Evolutionary conservation across 352 stramenopile genomes (phyloP).

Genomic region (Globisporangium spiculum): DNA sequence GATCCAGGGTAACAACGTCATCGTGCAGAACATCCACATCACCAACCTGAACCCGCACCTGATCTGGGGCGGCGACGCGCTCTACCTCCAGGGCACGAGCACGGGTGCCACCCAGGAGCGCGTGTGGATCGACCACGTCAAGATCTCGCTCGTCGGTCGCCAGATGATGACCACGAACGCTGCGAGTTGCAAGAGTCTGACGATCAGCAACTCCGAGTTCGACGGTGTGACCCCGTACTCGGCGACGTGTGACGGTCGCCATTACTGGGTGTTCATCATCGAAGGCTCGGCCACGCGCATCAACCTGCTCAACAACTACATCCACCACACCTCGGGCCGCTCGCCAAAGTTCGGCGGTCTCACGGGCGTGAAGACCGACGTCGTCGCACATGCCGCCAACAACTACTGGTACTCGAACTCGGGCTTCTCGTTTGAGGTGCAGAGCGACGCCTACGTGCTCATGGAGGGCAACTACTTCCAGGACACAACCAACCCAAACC

Average conservation of each 20-base stretch:
- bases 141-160: conserved; percentile 23
- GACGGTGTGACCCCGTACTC: conserved; percentile 29
- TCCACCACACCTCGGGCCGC: conserved; percentile 35
- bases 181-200: conserved; percentile 28
- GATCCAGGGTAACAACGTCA: conserved; percentile 34
- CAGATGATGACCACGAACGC: conserved; percentile 34
- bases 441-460: conserved; percentile 15
- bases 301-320: conserved; percentile 34
- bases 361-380: conserved; percentile 15
- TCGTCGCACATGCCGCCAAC: conserved; percentile 22
- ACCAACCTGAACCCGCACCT: conserved; percentile 40
- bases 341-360: conserved; percentile 27
- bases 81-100: conserved; percentile 20
- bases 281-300: conserved; percentile 27
- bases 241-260: conserved; percentile 30
- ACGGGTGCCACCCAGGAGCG: conserved; percentile 19
- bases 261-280: conserved; percentile 42
- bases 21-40: conserved; percentile 39
- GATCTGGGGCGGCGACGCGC: conserved; percentile 18
- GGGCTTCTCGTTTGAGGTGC: conserved; percentile 21
- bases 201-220: conserved; percentile 40
- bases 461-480: conserved; percentile 42
- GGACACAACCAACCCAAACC: conserved; percentile 24
- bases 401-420: conserved; percentile 25
- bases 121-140: conserved; percentile 43